Base-by-base conservation (phyloP, 169 alveolate species). In the Plasmodium falciparum region DNA sequence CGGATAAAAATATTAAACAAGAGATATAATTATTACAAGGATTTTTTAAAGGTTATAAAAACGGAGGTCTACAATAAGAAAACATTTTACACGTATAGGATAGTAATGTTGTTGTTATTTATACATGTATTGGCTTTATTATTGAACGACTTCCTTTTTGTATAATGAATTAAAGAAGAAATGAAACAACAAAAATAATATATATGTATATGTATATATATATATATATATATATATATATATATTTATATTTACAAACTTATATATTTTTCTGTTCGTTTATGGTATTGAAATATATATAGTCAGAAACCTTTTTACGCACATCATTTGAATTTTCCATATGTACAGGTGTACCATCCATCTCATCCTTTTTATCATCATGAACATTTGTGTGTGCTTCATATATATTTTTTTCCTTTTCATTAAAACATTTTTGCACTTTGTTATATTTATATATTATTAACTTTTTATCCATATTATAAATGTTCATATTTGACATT, bases 1-100 rank as follows among this genome's bases (percentile, higher is more conserved):
- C 7, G 92, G 43, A 72, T 86, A 63, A 72, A 72, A 43, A 86
- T 86, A 50, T 50, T 86, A 39, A 86, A 86, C 76, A 70, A 72
- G 58, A 47, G 92, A 39, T 86, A 86, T 49, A 72, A 71, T 49
- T 86, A 86, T 67, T 86, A 86, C 56, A 86, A 86, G 58, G 92
- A 86, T 29, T 86, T 86, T 54, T 66, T 86, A 39, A 86, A 86
- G 20, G 92, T 47, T 47, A 86, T 86, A 2, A 86, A 70, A 62
- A 71, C 88, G 22, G 92, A 86, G 49, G 67, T 71, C 3, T 86
- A 86, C n/a, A 86, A 86, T 47, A 73, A 72, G 26, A 86, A 86
- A 43, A 86, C 92, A 3, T 59, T 86, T 52, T 45, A 71, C 67
- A 59, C 72, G 6, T 86, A 86, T 17, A 33, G 92, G 45, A 54